These are phyloP conservation scores for Diaporthe vaccinii DNA, from an alignment of 2,329 filamentous ascomycete genomes.

Conservation along the genomic window DNA sequence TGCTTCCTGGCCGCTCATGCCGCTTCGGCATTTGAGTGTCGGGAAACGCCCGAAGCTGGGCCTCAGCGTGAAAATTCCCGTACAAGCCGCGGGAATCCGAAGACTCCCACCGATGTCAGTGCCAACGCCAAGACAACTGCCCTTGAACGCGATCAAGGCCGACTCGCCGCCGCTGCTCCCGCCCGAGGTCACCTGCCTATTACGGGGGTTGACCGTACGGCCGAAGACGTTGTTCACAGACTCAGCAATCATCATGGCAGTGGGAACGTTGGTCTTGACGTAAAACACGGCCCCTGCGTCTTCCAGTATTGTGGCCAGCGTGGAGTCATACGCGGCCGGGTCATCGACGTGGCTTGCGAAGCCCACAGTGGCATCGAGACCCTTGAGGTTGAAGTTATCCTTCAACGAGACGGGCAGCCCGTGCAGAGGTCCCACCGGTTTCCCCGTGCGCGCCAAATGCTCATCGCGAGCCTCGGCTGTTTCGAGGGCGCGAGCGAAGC, in stretches of 20 bases:
- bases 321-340: slow-evolving; percentile 61
- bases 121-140: slow-evolving; percentile 72
- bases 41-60: slow-evolving; percentile 73
- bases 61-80: slow-evolving; percentile 69
- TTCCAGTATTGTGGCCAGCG: slow-evolving; percentile 57
- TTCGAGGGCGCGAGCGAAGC: slow-evolving; percentile 56
- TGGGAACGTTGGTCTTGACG: slow-evolving; percentile 71
- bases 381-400: slow-evolving; percentile 76
- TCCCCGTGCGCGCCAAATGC: slow-evolving; percentile 61
- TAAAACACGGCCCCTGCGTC: slow-evolving; percentile 67
- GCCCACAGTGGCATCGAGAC: slow-evolving; percentile 73
- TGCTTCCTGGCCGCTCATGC: slow-evolving; percentile 75
- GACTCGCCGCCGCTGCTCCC: slow-evolving; percentile 78
- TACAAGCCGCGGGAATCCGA: slow-evolving; percentile 67
- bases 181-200: slow-evolving; percentile 71
- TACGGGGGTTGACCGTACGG: slow-evolving; percentile 72
- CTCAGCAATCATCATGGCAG: slow-evolving; percentile 77
- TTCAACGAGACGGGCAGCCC: slow-evolving; percentile 76
- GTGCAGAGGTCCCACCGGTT: slow-evolving; percentile 73
- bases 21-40: slow-evolving; percentile 65
- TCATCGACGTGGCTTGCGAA: slow-evolving; percentile 73
- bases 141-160: slow-evolving; percentile 70
- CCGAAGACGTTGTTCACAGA: slow-evolving; percentile 76
- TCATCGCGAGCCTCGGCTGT: slow-evolving; percentile 64
- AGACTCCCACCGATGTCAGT: slow-evolving; percentile 74